Conservation (phyloP, 179 eudicot species). For the Heliamphora pulchella region DNA sequence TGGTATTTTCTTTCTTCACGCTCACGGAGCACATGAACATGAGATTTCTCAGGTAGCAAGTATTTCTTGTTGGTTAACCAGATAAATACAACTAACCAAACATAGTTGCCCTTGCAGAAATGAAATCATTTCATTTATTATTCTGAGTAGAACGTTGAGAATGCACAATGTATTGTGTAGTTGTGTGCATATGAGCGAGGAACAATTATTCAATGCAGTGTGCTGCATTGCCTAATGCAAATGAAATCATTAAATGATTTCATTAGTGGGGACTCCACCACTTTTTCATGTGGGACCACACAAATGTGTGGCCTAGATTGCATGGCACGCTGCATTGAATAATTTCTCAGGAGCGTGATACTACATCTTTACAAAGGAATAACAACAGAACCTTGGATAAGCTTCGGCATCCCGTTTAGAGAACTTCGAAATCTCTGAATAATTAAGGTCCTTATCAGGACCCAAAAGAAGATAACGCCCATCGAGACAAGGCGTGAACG, state of each 20-base stretch:
- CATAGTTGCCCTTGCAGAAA: background rate
- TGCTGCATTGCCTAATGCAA: too few species aligned
- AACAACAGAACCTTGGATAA: constrained; percentile 55
- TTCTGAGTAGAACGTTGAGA: background rate
- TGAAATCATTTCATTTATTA: background rate
- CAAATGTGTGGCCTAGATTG: too few species aligned
- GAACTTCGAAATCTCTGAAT: constrained; percentile 80
- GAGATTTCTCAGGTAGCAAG: background rate
- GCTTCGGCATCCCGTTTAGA: constrained; percentile 77
- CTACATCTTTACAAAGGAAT: too few species aligned
- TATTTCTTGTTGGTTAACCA: background rate
- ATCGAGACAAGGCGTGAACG: constrained; percentile 87
- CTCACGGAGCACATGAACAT: too few species aligned
- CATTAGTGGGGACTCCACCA: too few species aligned
- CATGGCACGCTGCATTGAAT: too few species aligned
- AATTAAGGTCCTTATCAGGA: constrained; percentile 59
- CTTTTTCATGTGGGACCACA: too few species aligned
- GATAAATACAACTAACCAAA: background rate
- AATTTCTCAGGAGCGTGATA: too few species aligned
- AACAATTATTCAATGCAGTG: too few species aligned
- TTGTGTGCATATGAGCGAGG: background rate
- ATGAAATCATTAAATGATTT: too few species aligned
- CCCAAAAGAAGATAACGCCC: constrained; percentile 86
- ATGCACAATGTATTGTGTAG: background rate
- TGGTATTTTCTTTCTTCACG: too few species aligned